These are phyloP conservation scores for Candida multigemmis DNA, from an alignment of 805 yeast species.

Conservation along the genomic window DNA sequence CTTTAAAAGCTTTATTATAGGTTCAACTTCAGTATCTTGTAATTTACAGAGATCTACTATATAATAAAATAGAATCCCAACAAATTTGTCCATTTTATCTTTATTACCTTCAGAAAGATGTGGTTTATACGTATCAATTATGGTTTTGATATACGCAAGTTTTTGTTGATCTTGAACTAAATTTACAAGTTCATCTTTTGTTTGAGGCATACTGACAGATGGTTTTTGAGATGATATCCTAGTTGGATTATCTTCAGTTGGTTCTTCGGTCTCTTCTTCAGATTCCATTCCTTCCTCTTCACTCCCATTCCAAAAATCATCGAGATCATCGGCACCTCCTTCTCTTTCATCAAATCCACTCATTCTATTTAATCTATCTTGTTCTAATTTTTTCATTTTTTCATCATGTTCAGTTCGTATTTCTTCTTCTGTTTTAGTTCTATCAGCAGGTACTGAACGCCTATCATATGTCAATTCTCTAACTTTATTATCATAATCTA, in stretches of 20 bases:
- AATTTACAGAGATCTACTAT: conserved; percentile 34
- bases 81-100: conserved; percentile 55
- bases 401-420: conserved; percentile 49
- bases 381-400: conserved; percentile 54
- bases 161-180: conserved; percentile 26
- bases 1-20: conserved; percentile 37
- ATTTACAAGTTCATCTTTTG: conserved; percentile 19
- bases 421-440: conserved; percentile 75
- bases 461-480: conserved; percentile 60
- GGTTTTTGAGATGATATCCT: no score
- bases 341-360: conserved; percentile 47
- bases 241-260: conserved; percentile 21
- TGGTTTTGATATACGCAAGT: conserved; percentile 41
- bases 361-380: conserved; percentile 66
- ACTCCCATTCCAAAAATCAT: conserved; percentile 58
- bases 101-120: conserved; percentile 76
- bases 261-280: conserved; percentile 28
- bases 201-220: conserved; percentile 20
- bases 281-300: conserved; percentile 29
- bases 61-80: conserved; percentile 57
- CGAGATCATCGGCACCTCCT: conserved; percentile 63
- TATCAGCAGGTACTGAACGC: conserved; percentile 72
- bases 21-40: conserved; percentile 15
- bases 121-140: conserved; percentile 62
- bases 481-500: conserved; percentile 58